Evolutionary conservation across 805 yeast genomes (phyloP).

Genomic region (Yamadazyma laniorum): DNA sequence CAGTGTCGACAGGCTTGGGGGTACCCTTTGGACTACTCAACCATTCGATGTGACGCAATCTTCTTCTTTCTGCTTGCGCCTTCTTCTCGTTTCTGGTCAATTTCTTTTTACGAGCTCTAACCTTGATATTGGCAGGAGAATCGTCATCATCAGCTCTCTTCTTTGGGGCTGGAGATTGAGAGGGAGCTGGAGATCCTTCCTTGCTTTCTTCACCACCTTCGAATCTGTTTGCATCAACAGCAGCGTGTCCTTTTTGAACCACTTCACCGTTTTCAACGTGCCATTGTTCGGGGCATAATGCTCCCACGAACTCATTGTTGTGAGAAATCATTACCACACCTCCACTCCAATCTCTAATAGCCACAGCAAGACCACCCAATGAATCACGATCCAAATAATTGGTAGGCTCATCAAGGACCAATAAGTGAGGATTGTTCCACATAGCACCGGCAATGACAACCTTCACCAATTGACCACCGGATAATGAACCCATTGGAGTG

Average conservation of each 20-base stretch:
- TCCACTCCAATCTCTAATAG: constrained; percentile 97
- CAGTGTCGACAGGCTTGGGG: constrained; percentile 90
- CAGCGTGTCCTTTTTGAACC: constrained; percentile 77
- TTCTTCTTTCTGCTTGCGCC: constrained; percentile 86
- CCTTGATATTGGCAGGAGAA: constrained; percentile 95
- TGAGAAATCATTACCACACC: constrained; percentile 99
- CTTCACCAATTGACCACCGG: constrained; percentile 98
- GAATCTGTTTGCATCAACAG: constrained; percentile 73
- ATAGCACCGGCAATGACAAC: constrained; percentile 99
- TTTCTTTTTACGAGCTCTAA: constrained; percentile 91
- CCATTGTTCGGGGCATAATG: constrained; percentile 98
- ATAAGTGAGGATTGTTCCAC: constrained; percentile 98
- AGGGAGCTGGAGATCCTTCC: constrained; percentile 21
- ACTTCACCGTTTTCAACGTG: constrained; percentile 88
- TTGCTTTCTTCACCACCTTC: constrained; percentile 40
- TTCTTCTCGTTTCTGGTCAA: constrained; percentile 96
- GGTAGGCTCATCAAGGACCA: constrained; percentile 97
- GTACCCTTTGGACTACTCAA: constrained; percentile 96
- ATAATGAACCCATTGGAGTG: constrained; percentile 92
- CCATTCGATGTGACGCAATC: constrained; percentile 94
- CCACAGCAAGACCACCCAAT: constrained; percentile 94
- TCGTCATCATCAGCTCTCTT: constrained; percentile 68
- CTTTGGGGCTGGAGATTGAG: constrained; percentile 47
- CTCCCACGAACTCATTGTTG: constrained; percentile 95
- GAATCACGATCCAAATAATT: constrained; percentile 98